phyloP scores from a whole-genome alignment of 371 early-diverging fungal genomes.

The Zychaea mexicana region DNA sequence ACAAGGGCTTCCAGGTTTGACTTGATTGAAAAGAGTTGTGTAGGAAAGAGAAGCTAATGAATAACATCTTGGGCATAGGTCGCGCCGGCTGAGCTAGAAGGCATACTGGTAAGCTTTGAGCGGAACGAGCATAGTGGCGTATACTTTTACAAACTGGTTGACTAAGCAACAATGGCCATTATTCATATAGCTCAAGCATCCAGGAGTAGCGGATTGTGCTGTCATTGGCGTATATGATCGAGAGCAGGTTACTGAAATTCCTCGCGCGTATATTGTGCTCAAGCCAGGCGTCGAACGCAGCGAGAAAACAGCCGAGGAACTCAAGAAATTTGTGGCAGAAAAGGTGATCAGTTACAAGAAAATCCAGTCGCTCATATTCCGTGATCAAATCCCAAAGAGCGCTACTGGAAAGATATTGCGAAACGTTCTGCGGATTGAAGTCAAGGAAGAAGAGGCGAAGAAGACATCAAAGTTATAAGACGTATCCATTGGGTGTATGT shows the following conservation, averaged over 20 bases:
- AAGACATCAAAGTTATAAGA: background rate
- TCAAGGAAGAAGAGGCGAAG: conserved; percentile 5
- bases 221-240: conserved; percentile 62
- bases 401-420: conserved; percentile 82
- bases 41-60: too few relatives aligned
- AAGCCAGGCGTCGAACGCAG: conserved; percentile 26
- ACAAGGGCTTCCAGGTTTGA: conserved; percentile 76
- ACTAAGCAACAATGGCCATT: too few relatives aligned
- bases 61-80: too few relatives aligned
- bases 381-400: conserved; percentile 69
- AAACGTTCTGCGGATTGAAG: conserved; percentile 13
- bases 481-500: too few relatives aligned
- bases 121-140: too few relatives aligned
- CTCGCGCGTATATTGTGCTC: conserved; percentile 69
- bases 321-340: conserved; percentile 58
- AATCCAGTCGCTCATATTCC: conserved; percentile 70
- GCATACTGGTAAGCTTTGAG: conserved; percentile 36
- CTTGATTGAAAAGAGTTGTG: too few relatives aligned
- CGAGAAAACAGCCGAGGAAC: conserved; percentile 35
- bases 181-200: conserved; percentile 56
- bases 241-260: conserved; percentile 68
- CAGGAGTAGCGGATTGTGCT: conserved; percentile 68
- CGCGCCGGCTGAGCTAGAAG: conserved; percentile 19
- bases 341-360: conserved; percentile 73
- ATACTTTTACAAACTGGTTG: background rate